These are phyloP conservation scores for Plasmodium knowlesi DNA, from an alignment of 169 alveolate genomes.

Conservation along the genomic window DNA sequence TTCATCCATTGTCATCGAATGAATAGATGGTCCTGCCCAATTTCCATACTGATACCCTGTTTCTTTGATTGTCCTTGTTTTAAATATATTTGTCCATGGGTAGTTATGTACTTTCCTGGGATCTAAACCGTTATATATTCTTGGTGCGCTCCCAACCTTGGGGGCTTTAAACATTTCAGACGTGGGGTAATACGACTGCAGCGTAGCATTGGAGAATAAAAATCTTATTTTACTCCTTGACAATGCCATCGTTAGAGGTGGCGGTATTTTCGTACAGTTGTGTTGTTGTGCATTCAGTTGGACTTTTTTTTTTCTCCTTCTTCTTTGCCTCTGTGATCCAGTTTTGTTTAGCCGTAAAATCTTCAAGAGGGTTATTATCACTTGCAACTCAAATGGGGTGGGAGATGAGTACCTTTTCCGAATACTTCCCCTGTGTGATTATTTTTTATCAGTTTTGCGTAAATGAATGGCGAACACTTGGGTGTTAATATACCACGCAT, in stretches of 20 bases:
- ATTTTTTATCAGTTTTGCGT: background rate
- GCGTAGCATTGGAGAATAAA: constrained; percentile 81
- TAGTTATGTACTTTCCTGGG: constrained; percentile 81
- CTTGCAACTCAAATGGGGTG: background rate
- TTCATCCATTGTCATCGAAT: constrained; percentile 85
- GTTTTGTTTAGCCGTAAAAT: background rate
- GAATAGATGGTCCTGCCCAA: constrained; percentile 83
- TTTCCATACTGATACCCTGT: constrained; percentile 83
- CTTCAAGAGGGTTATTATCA: background rate
- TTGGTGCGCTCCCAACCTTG: constrained; percentile 75
- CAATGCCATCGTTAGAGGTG: constrained; percentile 74
- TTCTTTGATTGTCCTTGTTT: constrained; percentile 79
- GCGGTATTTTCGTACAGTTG: background rate
- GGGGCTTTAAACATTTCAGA: constrained; percentile 84
- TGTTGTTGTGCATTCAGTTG: background rate
- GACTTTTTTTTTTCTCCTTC: background rate
- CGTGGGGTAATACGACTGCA: constrained; percentile 85
- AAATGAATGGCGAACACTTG: background rate
- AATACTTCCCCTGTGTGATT: background rate
- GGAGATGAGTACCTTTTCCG: background rate
- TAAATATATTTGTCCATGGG: constrained; percentile 79
- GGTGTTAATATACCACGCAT: background rate
- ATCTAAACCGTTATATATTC: constrained; percentile 83
- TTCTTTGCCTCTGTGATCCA: background rate
- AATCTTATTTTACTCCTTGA: constrained; percentile 76